phyloP scores from a whole-genome alignment of 257 asterid genomes.

The Osmanthus fragrans region DNA sequence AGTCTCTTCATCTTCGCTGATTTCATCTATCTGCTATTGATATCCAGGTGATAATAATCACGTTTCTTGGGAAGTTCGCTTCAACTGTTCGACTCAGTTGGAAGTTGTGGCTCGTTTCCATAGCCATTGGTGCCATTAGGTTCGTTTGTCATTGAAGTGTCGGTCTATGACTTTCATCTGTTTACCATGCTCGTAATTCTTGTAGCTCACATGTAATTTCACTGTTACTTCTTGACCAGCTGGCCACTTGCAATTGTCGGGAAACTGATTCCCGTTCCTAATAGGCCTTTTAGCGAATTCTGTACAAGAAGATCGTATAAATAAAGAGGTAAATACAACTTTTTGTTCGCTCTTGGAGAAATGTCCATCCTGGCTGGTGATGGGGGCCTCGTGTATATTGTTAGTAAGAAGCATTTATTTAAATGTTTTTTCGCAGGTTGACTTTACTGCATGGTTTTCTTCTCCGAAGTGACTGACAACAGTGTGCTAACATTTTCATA shows the following conservation, averaged over 20 bases:
- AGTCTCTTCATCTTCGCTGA: conserved; percentile 1
- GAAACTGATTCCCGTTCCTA: conserved; percentile 57
- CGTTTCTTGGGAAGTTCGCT: conserved; percentile 80
- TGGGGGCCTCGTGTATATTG: background rate
- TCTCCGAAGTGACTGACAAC: background rate
- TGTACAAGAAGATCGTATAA: conserved; percentile 24
- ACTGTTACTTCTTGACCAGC: conserved; percentile 27
- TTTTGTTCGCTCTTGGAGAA: background rate
- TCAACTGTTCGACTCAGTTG: conserved; percentile 75
- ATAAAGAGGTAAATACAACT: conserved; percentile 25
- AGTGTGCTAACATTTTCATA: background rate
- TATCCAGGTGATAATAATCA: conserved; percentile 70
- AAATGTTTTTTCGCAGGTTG: background rate
- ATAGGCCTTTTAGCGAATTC: conserved; percentile 45
- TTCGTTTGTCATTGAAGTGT: conserved; percentile 23
- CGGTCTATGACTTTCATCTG: no score
- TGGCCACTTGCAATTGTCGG: conserved; percentile 72
- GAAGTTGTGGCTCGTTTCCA: conserved; percentile 89
- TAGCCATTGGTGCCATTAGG: conserved; percentile 75
- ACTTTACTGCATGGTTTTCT: background rate
- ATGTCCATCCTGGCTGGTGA: background rate
- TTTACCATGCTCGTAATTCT: conserved; percentile 10
- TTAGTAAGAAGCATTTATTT: background rate
- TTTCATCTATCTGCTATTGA: conserved; percentile 6
- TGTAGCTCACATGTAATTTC: conserved; percentile 9